Conservation (phyloP, 352 stramenopile genomes). For the Pythium periplocum region DNA sequence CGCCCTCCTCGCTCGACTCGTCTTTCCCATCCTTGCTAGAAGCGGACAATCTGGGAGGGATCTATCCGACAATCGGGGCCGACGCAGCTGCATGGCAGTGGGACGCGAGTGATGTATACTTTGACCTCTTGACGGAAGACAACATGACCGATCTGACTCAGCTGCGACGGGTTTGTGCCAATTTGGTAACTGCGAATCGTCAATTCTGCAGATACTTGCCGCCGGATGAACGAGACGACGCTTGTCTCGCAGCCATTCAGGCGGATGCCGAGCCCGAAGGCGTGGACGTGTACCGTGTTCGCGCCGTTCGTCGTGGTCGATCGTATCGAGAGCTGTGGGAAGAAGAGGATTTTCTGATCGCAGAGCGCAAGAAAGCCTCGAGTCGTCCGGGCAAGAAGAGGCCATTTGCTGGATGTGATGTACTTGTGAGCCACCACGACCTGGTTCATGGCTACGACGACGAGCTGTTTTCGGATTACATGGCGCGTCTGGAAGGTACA, state of each 20-base stretch:
- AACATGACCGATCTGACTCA: constrained; percentile 50
- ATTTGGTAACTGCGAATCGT: constrained; percentile 43
- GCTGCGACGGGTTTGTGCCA: constrained; percentile 46
- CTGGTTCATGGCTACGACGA: constrained; percentile 80
- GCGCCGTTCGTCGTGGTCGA: constrained; percentile 41
- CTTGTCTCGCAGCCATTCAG: constrained; percentile 38
- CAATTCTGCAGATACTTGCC: constrained; percentile 11
- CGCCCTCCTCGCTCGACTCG: too few species aligned
- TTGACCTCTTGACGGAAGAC: constrained; percentile 36
- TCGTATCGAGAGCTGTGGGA: constrained; percentile 77
- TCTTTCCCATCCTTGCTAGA: too few species aligned
- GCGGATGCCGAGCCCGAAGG: constrained; percentile 24
- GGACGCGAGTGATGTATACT: constrained; percentile 56
- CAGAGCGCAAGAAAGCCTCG: constrained; percentile 20
- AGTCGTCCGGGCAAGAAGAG: constrained; percentile 25
- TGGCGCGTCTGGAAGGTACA: constrained; percentile 16
- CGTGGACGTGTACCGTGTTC: constrained; percentile 17
- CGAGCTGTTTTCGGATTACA: constrained; percentile 54
- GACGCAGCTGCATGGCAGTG: constrained; percentile 51
- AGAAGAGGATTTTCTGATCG: constrained; percentile 55
- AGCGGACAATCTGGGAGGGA: neutral
- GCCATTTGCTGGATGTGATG: constrained; percentile 28
- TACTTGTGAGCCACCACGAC: constrained; percentile 41
- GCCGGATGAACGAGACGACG: constrained; percentile 20
- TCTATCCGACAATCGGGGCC: constrained; percentile 29